Base-by-base conservation (phyloP, 129 eudicot genomes). In the Scalesia atractyloides region DNA sequence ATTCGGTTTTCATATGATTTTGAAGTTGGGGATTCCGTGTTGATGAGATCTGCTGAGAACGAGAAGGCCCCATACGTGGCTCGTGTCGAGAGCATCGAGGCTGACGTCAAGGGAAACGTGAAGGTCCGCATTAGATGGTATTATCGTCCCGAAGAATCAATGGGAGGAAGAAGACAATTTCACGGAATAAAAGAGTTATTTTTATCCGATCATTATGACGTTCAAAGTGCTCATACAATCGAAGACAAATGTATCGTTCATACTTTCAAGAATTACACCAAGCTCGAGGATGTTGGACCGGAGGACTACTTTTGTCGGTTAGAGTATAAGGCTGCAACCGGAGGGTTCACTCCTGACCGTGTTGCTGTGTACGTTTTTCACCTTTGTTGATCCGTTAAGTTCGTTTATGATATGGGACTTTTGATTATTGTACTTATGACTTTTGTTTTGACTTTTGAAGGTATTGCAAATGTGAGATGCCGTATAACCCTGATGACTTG, bases 391-490 rank as follows among this genome's bases (percentile, higher is more conserved):
- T 69, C n/a, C 7, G 19, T 57, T 26, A 15, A 24, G 30, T 16
- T 15, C 33, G 18, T 46, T 16, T 33, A 24, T 78, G 57, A 11
- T 57, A 20, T n/a, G 71, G 19, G 39, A 62, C 60, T 12, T 73
- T 4, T 41, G 7, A 12, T 66, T 30, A 17, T 8, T 74, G 47
- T 34, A 58, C 26, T 48, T 43, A n/a, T 69, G 22, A 11, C 34
- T 75, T 64, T 11, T 49, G 60, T 72, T 53, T 73, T 74, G 70
- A 75, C 53, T 72, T 53, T 73, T 74, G 70, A 75, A 86, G 91
- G 86, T 86, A 86, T 48, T 86, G 91, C 84, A 86, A 86, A 74
- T 86, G 91, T 7, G 90, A 86, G 85, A 79, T 86, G 90, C 90
- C 90, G 0, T 86, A 86, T 58, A 86, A 86, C 47, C 91, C 91